These are phyloP conservation scores for Taphrina confusa DNA, from an alignment of 1,139 yeast species.

Conservation along the genomic window DNA sequence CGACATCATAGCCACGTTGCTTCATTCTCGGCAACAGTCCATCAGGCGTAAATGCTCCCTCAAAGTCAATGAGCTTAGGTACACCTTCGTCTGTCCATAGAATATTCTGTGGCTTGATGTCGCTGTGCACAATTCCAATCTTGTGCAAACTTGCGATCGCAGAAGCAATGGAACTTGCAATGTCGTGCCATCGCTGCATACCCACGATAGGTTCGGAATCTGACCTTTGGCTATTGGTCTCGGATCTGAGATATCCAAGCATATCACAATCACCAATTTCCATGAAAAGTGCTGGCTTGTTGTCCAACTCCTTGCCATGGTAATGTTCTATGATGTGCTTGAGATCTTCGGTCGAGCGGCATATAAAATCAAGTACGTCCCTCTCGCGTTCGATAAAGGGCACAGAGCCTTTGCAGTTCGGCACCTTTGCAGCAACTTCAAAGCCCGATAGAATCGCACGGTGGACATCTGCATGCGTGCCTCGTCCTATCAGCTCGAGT, in stretches of 20 bases:
- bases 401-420: background rate
- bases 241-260: background rate
- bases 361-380: conserved; percentile 8
- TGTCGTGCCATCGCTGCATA: background rate
- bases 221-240: background rate
- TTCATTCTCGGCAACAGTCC: background rate
- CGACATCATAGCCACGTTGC: conserved; percentile 4
- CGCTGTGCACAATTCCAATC: conserved; percentile 92
- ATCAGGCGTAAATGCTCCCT: conserved; percentile 12
- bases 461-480: conserved; percentile 14
- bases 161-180: conserved; percentile 1
- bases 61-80: conserved; percentile 92
- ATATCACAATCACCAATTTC: conserved; percentile 13
- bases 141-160: conserved; percentile 55
- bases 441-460: conserved; percentile 10
- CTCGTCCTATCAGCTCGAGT: conserved; percentile 3
- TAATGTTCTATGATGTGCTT: conserved; percentile 15
- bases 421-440: conserved; percentile 22
- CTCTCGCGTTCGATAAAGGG: conserved; percentile 15
- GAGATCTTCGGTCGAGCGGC: conserved; percentile 3
- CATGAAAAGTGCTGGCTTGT: background rate
- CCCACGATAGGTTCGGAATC: conserved; percentile 3
- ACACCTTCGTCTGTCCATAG: conserved; percentile 69
- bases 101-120: conserved; percentile 90
- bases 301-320: background rate